Percentiles rank a stretch among this genome's conserved stretches.
Evolutionary conservation across 768 basidiomycete species (phyloP).

Genomic region (Pilatotrama ljubarskyi): DNA sequence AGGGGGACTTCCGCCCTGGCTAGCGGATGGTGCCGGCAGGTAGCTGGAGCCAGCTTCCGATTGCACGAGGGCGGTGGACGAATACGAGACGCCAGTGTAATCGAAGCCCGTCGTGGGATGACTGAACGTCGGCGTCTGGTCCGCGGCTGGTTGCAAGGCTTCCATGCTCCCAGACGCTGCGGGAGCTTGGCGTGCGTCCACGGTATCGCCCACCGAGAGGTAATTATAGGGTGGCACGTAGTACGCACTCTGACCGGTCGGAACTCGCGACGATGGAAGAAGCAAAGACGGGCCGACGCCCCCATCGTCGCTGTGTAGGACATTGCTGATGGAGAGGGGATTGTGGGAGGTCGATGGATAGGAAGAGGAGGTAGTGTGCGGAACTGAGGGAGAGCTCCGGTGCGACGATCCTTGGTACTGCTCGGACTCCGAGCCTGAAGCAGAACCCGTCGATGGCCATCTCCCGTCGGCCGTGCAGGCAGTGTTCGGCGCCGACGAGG

Average conservation of each 20-base stretch:
- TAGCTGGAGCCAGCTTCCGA: conserved; percentile 12
- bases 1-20: conserved; percentile 16
- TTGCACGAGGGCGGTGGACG: conserved; percentile 18
- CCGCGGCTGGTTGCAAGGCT: conserved; percentile 16
- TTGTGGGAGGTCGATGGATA: conserved; percentile 15
- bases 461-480: conserved; percentile 20
- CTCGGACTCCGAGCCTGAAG: conserved; percentile 21
- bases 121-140: conserved; percentile 17
- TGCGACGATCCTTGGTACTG: conserved; percentile 23
- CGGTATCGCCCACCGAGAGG: conserved; percentile 16
- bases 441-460: conserved; percentile 20
- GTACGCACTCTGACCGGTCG: conserved; percentile 18
- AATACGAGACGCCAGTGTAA: conserved; percentile 19
- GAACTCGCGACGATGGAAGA: conserved; percentile 12
- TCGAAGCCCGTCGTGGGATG: conserved; percentile 23
- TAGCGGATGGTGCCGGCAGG: conserved; percentile 14
- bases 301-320: conserved; percentile 14
- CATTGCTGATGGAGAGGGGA: conserved; percentile 14
- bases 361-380: conserved; percentile 18
- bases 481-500: conserved; percentile 26
- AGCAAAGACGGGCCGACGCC: conserved; percentile 17
- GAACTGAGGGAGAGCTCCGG: conserved; percentile 19
- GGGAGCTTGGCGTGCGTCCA: conserved; percentile 18
- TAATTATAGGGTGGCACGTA: conserved; percentile 23
- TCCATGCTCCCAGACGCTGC: conserved; percentile 16